Conservation (phyloP, 306 rosid species). For the Cyamopsis tetragonoloba region DNA sequence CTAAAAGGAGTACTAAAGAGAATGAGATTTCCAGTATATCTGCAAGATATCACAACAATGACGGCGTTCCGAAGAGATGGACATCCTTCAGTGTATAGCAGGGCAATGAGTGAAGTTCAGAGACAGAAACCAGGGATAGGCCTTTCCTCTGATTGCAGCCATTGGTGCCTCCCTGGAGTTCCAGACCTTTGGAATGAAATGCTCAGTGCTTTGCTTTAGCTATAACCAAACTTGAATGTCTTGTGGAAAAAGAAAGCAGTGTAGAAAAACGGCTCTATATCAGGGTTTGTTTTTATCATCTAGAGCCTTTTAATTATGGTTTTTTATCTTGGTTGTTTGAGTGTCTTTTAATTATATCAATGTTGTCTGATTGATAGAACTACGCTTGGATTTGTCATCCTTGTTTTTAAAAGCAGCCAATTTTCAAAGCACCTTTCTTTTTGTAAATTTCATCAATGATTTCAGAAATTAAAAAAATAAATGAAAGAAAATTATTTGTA, state of each 20-base stretch:
- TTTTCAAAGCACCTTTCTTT: constrained; percentile 13
- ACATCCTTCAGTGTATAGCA: constrained; percentile 83
- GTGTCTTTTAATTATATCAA: constrained; percentile 1
- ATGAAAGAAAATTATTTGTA: not conserved
- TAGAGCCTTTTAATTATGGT: constrained; percentile 22
- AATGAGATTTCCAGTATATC: constrained; percentile 87
- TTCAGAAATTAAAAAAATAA: not conserved
- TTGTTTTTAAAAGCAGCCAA: constrained; percentile 16
- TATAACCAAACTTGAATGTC: constrained; percentile 1
- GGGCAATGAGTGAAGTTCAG: constrained; percentile 52
- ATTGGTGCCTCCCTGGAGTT: constrained; percentile 99
- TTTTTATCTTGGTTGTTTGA: constrained; percentile 21
- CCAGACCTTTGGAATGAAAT: constrained; percentile 96
- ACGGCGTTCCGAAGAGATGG: constrained; percentile 85
- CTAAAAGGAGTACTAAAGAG: constrained; percentile 67
- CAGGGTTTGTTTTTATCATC: constrained; percentile 27
- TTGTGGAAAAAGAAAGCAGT: constrained; percentile 30
- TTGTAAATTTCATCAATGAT: not conserved
- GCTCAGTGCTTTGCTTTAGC: constrained; percentile 64
- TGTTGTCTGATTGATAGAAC: constrained; percentile 27
- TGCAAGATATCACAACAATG: constrained; percentile 79
- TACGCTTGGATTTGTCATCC: constrained; percentile 23
- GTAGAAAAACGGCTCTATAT: constrained; percentile 29
- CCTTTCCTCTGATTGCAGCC: constrained; percentile 93
- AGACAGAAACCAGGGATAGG: constrained; percentile 45